Percentiles rank a stretch among this genome's conserved stretches.
phyloP scores from a whole-genome alignment of 139 green algal species.

The Tetradesmus lagerheimii region DNA sequence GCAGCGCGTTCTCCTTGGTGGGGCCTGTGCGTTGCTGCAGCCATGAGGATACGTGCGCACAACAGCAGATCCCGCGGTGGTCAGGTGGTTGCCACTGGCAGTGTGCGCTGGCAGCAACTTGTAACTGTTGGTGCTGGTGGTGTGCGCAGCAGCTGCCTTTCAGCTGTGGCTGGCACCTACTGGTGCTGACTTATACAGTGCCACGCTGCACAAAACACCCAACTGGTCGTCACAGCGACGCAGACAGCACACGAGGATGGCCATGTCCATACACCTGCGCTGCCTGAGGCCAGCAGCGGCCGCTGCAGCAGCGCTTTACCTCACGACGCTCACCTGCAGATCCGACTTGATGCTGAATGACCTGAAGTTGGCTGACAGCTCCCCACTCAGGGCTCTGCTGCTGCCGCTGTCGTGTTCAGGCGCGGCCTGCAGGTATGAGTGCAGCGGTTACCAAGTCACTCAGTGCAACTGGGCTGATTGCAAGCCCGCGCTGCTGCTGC shows the following conservation, averaged over 20 bases:
- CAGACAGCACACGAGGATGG: too few species aligned
- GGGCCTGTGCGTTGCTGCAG: slow-evolving; percentile 10
- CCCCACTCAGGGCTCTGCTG: neutral
- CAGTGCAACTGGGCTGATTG: neutral
- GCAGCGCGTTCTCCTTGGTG: slow-evolving; percentile 11
- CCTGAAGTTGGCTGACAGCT: neutral
- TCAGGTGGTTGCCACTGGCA: too few species aligned
- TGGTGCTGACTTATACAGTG: too few species aligned
- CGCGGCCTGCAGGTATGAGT: neutral
- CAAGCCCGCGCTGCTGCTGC: too few species aligned
- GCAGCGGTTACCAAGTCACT: too few species aligned
- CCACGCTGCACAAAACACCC: too few species aligned
- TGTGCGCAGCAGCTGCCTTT: too few species aligned
- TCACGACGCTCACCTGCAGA: neutral
- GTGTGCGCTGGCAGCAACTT: too few species aligned
- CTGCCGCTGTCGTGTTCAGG: neutral
- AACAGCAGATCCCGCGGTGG: too few species aligned
- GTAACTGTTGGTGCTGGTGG: neutral
- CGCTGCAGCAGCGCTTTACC: neutral
- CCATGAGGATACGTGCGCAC: too few species aligned
- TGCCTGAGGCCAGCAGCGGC: neutral
- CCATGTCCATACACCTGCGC: neutral
- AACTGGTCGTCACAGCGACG: too few species aligned
- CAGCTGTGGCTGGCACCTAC: too few species aligned
- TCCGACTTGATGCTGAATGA: neutral